Conservation (phyloP, 306 rosid species). For the Castanospermum australe region DNA sequence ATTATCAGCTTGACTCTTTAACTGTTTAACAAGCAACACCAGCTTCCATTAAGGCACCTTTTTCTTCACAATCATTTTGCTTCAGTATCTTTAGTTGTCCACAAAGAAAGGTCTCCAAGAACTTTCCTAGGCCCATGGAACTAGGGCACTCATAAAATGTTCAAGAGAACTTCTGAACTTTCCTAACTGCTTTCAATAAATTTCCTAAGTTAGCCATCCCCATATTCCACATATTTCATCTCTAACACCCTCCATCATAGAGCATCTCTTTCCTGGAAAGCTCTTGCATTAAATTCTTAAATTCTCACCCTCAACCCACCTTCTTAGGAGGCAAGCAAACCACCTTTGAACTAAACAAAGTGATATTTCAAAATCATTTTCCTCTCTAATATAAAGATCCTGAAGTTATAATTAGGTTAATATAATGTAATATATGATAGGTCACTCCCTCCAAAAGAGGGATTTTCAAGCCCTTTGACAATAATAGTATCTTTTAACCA, state of each 20-base stretch:
- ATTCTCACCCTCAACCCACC: background rate
- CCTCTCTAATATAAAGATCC: background rate
- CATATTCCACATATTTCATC: background rate
- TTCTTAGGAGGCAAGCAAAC: background rate
- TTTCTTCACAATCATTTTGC: background rate
- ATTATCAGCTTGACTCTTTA: background rate
- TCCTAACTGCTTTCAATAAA: background rate
- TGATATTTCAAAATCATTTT: background rate
- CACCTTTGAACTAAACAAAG: background rate
- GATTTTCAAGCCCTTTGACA: no score
- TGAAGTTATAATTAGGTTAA: background rate
- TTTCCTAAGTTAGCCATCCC: background rate
- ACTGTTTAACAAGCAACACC: background rate
- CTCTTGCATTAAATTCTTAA: background rate
- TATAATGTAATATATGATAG: no score
- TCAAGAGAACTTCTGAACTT: background rate
- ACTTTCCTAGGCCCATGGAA: background rate
- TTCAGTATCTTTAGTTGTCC: background rate
- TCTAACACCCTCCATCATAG: background rate
- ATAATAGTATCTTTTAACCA: no score
- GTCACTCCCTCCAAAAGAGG: background rate
- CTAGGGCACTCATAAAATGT: background rate
- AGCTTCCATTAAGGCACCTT: background rate
- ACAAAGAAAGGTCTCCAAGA: background rate
- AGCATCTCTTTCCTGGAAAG: background rate